Conservation (phyloP, 495 filamentous ascomycete species). For the Penicillium arizonense region DNA sequence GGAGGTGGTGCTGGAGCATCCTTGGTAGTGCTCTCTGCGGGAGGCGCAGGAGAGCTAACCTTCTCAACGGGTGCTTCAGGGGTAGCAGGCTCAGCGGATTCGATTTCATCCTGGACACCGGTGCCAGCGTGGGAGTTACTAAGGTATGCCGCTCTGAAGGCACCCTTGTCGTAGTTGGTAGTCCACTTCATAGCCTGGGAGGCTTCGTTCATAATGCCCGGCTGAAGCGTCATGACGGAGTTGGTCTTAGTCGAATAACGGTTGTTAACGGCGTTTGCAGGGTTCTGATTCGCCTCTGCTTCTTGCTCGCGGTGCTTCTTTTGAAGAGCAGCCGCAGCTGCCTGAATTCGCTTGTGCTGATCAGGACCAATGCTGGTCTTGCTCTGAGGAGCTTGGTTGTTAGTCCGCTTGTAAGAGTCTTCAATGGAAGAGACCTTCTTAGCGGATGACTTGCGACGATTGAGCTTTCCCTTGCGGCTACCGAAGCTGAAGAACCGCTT, state of each 20-base stretch:
- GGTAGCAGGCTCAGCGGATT: conserved; percentile 10
- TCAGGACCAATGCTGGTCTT: conserved; percentile 89
- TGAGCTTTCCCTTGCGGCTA: conserved; percentile 62
- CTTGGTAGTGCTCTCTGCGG: conserved; percentile 13
- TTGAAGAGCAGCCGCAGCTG: conserved; percentile 79
- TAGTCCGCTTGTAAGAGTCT: conserved; percentile 48
- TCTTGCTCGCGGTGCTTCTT: conserved; percentile 63
- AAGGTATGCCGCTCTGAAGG: conserved; percentile 78
- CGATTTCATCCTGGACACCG: conserved; percentile 40
- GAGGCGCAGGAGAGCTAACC: conserved; percentile 13
- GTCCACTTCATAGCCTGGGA: conserved; percentile 96
- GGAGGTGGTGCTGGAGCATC: conserved; percentile 17
- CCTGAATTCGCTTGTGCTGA: conserved; percentile 89
- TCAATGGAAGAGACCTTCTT: conserved; percentile 48
- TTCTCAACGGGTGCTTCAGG: conserved; percentile 6
- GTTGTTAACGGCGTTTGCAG: background rate
- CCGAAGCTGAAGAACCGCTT: conserved; percentile 86
- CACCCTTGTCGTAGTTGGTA: conserved; percentile 68
- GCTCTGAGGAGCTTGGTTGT: conserved; percentile 58
- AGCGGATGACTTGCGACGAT: conserved; percentile 65
- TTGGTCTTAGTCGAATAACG: conserved; percentile 71
- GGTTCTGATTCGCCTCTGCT: conserved; percentile 26
- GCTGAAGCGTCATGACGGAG: conserved; percentile 87
- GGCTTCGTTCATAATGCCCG: conserved; percentile 80
- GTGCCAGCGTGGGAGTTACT: conserved; percentile 67